phyloP scores from a whole-genome alignment of 1,284 basidiomycete genomes.

The Uromyces viciae-fabae region DNA sequence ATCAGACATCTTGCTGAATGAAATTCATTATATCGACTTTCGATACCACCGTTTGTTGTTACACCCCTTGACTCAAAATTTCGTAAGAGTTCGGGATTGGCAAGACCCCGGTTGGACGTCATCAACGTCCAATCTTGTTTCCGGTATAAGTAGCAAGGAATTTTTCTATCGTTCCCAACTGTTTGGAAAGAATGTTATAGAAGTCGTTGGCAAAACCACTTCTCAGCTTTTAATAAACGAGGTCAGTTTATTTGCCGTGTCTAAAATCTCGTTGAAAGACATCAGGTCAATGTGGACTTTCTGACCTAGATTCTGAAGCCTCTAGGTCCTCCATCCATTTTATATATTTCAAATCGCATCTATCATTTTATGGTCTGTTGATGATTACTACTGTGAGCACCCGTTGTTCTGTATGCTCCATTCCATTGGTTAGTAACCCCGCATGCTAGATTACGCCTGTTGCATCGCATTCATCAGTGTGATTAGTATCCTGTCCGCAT shows the following conservation, averaged over 20 bases:
- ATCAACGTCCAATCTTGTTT: constrained; percentile 63
- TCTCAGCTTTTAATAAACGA: constrained; percentile 82
- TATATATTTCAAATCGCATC: constrained; percentile 98
- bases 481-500: constrained; percentile 77
- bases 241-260: constrained; percentile 59
- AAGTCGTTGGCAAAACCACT: constrained; percentile 82
- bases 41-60: constrained; percentile 36
- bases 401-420: neutral
- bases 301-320: constrained; percentile 44
- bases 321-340: constrained; percentile 83
- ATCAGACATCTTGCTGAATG: constrained; percentile 1
- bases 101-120: constrained; percentile 72
- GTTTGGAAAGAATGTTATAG: constrained; percentile 84
- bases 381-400: constrained; percentile 61
- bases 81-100: constrained; percentile 69
- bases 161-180: constrained; percentile 67
- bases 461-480: constrained; percentile 91
- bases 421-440: constrained; percentile 2
- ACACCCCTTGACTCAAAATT: constrained; percentile 16
- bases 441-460: constrained; percentile 73
- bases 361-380: constrained; percentile 86
- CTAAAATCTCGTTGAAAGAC: constrained; percentile 42
- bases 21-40: constrained; percentile 31
- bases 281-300: constrained; percentile 17
- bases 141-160: constrained; percentile 62